These are phyloP conservation scores for Xanthoconium purpureum DNA, from an alignment of 768 basidiomycete species.

Conservation along the genomic window DNA sequence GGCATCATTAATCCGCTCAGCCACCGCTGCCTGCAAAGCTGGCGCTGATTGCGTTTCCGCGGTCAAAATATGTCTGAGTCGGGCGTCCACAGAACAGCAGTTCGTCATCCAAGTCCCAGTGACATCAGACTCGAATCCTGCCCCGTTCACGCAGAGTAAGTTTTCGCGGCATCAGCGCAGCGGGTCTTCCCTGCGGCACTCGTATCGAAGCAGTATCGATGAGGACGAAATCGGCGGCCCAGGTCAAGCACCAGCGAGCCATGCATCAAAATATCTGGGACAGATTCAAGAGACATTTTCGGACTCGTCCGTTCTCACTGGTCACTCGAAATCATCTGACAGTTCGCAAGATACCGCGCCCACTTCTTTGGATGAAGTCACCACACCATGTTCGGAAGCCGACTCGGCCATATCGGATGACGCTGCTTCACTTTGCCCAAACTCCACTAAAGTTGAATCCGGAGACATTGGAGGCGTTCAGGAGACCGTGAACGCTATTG, in stretches of 20 bases:
- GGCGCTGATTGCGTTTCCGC: conserved; percentile 86
- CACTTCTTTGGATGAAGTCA: conserved; percentile 48
- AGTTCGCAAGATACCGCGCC: conserved; percentile 47
- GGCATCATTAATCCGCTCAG: conserved; percentile 70
- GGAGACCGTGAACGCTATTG: conserved; percentile 35
- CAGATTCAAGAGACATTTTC: conserved; percentile 44
- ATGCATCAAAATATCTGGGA: conserved; percentile 12
- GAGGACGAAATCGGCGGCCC: conserved; percentile 66
- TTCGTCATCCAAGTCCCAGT: conserved; percentile 65
- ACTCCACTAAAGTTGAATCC: conserved; percentile 46
- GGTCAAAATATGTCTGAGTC: conserved; percentile 77
- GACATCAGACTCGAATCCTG: conserved; percentile 42
- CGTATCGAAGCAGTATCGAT: conserved; percentile 40
- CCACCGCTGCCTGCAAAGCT: conserved; percentile 82
- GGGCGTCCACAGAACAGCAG: conserved; percentile 56
- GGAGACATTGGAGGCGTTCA: conserved; percentile 46
- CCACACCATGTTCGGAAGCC: conserved; percentile 30
- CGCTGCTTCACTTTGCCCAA: conserved; percentile 26
- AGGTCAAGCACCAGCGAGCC: conserved; percentile 36
- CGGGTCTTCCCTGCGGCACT: conserved; percentile 36
- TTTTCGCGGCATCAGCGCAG: conserved; percentile 41
- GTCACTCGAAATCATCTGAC: conserved; percentile 44
- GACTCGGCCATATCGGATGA: conserved; percentile 26
- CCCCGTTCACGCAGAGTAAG: conserved; percentile 47
- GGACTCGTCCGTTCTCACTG: conserved; percentile 44